Conservation (phyloP, 176 grass and related monocot species). For the Zoysia pacifica region DNA sequence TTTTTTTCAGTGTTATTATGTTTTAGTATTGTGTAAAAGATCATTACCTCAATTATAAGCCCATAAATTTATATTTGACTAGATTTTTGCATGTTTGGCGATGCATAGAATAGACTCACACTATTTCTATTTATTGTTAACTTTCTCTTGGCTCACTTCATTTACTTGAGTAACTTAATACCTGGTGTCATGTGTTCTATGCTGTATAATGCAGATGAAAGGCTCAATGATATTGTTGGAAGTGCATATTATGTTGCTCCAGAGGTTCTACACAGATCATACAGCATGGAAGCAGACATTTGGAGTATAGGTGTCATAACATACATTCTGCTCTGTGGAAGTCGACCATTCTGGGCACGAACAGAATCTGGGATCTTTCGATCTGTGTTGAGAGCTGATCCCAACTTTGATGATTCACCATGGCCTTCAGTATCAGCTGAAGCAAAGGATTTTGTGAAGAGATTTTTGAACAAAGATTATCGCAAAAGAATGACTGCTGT, state of each 20-base stretch:
- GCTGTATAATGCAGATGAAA: conserved; percentile 80
- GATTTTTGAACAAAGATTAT: conserved; percentile 97
- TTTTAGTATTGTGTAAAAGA: neutral
- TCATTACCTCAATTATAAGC: neutral
- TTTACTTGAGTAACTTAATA: conserved; percentile 29
- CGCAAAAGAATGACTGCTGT: conserved; percentile 99
- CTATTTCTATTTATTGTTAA: conserved; percentile 14
- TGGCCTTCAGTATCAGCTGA: conserved; percentile 84
- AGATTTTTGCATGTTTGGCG: neutral
- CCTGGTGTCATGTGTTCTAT: conserved; percentile 26
- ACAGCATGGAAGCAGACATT: conserved; percentile 94
- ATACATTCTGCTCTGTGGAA: conserved; percentile 93
- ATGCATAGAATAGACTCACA: conserved; percentile 17
- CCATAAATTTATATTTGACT: conserved; percentile 18
- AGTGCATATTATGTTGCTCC: conserved; percentile 98
- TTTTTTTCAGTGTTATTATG: neutral
- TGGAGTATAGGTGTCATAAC: conserved; percentile 99
- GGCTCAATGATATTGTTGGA: conserved; percentile 98
- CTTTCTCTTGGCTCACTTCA: neutral
- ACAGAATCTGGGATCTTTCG: conserved; percentile 99
- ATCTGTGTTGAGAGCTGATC: conserved; percentile 95
- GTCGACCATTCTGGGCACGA: conserved; percentile 95
- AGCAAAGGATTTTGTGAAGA: conserved; percentile 98
- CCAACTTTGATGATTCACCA: conserved; percentile 92
- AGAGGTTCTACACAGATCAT: conserved; percentile 98